Base-by-base conservation (phyloP, 805 yeast species). In the Kluyveromyces aestuarii region DNA sequence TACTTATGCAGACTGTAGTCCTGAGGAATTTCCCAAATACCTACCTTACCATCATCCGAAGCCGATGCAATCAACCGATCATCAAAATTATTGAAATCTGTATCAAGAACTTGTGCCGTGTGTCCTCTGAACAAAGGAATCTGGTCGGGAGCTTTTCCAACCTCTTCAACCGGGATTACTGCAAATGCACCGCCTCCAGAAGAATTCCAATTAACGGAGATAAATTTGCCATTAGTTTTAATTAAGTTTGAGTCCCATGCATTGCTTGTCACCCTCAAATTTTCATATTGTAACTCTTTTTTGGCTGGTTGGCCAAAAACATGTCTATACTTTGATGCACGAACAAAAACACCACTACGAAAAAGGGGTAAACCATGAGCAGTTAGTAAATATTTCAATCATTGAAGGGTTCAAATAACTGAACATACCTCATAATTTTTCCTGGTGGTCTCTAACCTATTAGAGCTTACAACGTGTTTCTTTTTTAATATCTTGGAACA, bases 161-260 rank as follows among this genome's bases (percentile, higher is more conserved):
- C 82, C 66, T 91, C 96, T 8, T 66, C 64, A 25, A 87, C 71
- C 2, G 99, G 99, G 51, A 93, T 81, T 11, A 95, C 86, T 1
- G 96, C 96, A 72, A 93, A 90, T 0, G 98, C 95, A 47, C 99
- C 99, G 53, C 98, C 98, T 39, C 98, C 98, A 10, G 95, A 84
- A 33, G 96, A 75, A 50, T 87, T 88, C 96, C 96, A 89, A 65
- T 87, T 89, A 55, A 89, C 84, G 1, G 96, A 76, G 40, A 93
- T 68, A 60, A 79, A 93, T 64, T 84, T 83, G 37, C 96, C 91
- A 64, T 93, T 93, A 54, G 86, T 79, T 67, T 88, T 81, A 55
- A 93, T 77, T 55, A 93, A 74, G 66, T 91, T 91, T 46, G 96
- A 86, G 67, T 93, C 99, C 87, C 96, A 93, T 1, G 98, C 99